Evolutionary conservation across 805 yeast species (phyloP).

Genomic region (Hanseniaspora pseudoguilliermondii): DNA sequence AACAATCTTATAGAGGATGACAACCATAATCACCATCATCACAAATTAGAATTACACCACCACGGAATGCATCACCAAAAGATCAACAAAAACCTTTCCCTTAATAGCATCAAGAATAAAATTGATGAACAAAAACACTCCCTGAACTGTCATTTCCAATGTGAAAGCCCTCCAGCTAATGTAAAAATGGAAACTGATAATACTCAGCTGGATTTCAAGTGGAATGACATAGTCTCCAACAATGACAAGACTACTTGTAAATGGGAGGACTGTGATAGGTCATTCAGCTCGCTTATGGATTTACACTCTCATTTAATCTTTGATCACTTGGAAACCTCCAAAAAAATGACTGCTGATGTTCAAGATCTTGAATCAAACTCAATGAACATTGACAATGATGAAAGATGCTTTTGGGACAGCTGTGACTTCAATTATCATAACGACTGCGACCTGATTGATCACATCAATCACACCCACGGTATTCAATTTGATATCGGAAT

Average conservation of each 20-base stretch:
- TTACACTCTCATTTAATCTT: conserved; percentile 42
- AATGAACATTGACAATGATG: conserved; percentile 14
- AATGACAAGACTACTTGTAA: conserved; percentile 33
- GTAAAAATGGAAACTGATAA: conserved; percentile 32
- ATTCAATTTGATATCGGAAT: conserved; percentile 22
- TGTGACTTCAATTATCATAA: conserved; percentile 50
- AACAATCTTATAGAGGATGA: not conserved
- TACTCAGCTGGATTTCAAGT: not conserved
- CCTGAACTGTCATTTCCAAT: not conserved
- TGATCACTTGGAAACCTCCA: conserved; percentile 31
- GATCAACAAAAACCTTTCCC: not conserved
- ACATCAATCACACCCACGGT: conserved; percentile 41
- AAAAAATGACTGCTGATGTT: not conserved
- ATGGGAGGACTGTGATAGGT: conserved; percentile 53
- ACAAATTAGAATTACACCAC: conserved; percentile 28
- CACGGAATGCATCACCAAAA: conserved; percentile 17
- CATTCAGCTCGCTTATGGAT: conserved; percentile 29
- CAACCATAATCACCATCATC: conserved; percentile 28
- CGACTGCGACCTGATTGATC: conserved; percentile 43
- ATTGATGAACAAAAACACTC: not conserved
- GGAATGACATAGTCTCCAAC: conserved; percentile 5
- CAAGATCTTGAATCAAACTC: not conserved
- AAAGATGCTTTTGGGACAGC: conserved; percentile 58
- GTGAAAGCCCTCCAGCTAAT: conserved; percentile 5
- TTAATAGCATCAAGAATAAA: not conserved